These are phyloP conservation scores for Chlamydomonas asymmetrica DNA, from an alignment of 139 green algal genomes.

Conservation along the genomic window DNA sequence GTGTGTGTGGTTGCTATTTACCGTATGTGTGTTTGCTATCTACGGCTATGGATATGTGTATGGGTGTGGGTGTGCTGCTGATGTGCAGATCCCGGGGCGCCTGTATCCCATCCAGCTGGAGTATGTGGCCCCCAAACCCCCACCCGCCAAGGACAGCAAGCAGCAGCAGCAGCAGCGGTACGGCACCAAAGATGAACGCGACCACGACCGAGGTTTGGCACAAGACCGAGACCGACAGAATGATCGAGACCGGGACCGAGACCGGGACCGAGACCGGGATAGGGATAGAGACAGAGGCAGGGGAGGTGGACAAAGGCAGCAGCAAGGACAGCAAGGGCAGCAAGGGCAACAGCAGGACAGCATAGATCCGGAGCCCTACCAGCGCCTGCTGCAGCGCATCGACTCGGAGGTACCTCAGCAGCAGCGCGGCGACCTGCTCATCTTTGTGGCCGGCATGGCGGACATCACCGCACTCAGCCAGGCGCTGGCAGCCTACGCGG, in stretches of 20 bases:
- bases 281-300: not conserved
- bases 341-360: slow-evolving; percentile 12
- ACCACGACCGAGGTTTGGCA: no score
- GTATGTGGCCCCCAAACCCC: slow-evolving; percentile 26
- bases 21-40: no score
- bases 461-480: slow-evolving; percentile 38
- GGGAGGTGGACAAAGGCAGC: slow-evolving; percentile 1
- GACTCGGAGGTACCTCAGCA: slow-evolving; percentile 33
- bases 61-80: not conserved
- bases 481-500: slow-evolving; percentile 28
- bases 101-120: slow-evolving; percentile 51
- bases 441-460: slow-evolving; percentile 47
- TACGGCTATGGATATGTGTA: no score
- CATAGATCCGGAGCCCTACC: slow-evolving; percentile 47
- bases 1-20: no score
- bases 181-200: no score
- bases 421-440: slow-evolving; percentile 47
- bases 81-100: slow-evolving; percentile 34
- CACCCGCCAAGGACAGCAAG: not conserved
- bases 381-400: slow-evolving; percentile 43
- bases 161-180: slow-evolving; percentile 5
- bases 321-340: slow-evolving; percentile 5
- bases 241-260: no score
- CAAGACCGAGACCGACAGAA: no score
- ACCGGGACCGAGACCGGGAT: no score